Evolutionary conservation across 2,329 filamentous ascomycete genomes (phyloP).

Genomic region (Fusarium sp.): DNA sequence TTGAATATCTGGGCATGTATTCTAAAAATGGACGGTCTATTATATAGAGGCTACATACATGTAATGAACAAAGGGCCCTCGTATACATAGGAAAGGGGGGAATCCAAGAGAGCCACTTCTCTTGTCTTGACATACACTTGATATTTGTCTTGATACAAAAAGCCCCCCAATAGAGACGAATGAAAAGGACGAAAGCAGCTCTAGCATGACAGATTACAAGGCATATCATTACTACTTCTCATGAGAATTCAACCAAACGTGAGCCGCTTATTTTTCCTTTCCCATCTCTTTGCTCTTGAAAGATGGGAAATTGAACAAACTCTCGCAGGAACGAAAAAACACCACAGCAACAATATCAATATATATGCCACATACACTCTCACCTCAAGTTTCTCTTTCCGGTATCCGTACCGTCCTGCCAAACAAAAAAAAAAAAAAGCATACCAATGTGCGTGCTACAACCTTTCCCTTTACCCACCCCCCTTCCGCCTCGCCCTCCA

Average conservation of each 20-base stretch:
- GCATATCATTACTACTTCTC: slow-evolving; percentile 40
- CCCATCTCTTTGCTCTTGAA: not conserved
- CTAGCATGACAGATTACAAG: slow-evolving; percentile 16
- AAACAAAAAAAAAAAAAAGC: slow-evolving; percentile 8
- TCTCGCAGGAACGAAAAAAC: not conserved
- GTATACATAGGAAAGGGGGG: not conserved
- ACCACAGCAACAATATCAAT: slow-evolving; percentile 8
- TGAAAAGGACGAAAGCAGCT: not conserved
- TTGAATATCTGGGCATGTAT: not conserved
- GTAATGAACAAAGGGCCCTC: not conserved
- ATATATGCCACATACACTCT: slow-evolving; percentile 24
- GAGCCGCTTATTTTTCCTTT: slow-evolving; percentile 4
- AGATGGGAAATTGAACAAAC: slow-evolving; percentile 11
- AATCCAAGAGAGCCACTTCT: not conserved
- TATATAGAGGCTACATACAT: not conserved
- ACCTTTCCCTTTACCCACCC: not conserved
- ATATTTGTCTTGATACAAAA: not conserved
- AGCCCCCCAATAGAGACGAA: not conserved
- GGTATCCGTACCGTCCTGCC: not conserved
- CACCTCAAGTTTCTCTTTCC: not conserved
- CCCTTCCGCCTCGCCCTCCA: not conserved
- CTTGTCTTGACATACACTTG: not conserved
- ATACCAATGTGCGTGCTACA: slow-evolving; percentile 31
- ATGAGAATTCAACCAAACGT: slow-evolving; percentile 25
- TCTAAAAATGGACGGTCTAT: not conserved